These are phyloP conservation scores for Polygonum maritimum DNA, from an alignment of 148 eudicot species.

Conservation along the genomic window DNA sequence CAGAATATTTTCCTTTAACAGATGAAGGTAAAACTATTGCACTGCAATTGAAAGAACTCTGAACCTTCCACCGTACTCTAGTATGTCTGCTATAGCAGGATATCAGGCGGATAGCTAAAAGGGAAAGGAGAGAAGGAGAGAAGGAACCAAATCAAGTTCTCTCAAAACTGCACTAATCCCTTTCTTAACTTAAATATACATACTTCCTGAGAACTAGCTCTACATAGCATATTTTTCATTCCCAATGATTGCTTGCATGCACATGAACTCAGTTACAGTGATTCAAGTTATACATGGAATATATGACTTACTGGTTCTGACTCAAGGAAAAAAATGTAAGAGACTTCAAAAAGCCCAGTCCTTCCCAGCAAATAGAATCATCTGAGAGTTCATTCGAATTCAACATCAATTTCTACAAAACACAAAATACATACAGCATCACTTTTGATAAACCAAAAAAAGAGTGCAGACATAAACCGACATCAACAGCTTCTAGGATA, in stretches of 20 bases:
- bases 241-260: background rate
- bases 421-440: constrained; percentile 7
- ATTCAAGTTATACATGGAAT: background rate
- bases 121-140: background rate
- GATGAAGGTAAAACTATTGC: too few relatives aligned
- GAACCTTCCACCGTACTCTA: background rate
- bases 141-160: background rate
- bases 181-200: background rate
- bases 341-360: constrained; percentile 42
- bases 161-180: background rate
- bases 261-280: background rate
- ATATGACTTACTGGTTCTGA: constrained; percentile 60
- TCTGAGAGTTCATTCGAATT: constrained; percentile 46
- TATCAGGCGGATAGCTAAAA: background rate
- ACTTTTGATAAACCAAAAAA: constrained; percentile 7
- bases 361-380: constrained; percentile 69
- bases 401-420: constrained; percentile 69
- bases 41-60: too few relatives aligned
- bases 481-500: background rate
- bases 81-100: background rate
- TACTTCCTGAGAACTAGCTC: background rate
- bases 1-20: background rate
- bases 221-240: background rate
- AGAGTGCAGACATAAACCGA: background rate
- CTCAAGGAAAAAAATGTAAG: constrained; percentile 51